phyloP scores from a whole-genome alignment of 352 stramenopile genomes.

The Pseudoperonospora humuli region DNA sequence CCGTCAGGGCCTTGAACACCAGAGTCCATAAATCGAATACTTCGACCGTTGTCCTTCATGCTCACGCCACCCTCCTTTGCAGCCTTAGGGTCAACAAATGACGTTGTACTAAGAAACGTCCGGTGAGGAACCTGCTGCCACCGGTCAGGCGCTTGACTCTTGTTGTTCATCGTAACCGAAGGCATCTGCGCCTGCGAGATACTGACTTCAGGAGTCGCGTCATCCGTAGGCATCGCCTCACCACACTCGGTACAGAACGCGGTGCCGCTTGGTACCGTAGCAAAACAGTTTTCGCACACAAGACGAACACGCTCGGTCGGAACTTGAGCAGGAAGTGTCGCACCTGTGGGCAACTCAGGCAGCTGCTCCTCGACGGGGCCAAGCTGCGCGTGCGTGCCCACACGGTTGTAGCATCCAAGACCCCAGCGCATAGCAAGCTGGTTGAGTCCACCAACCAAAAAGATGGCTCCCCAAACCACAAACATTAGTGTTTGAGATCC shows the following conservation, averaged over 20 bases:
- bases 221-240: constrained; percentile 74
- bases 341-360: constrained; percentile 64
- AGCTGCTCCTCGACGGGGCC: constrained; percentile 59
- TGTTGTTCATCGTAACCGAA: constrained; percentile 72
- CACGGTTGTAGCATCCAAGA: constrained; percentile 85
- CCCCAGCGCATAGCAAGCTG: constrained; percentile 83
- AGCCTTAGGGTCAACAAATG: constrained; percentile 83
- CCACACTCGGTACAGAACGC: constrained; percentile 87
- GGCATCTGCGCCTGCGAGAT: constrained; percentile 86
- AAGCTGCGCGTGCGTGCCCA: constrained; percentile 61
- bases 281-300: constrained; percentile 87
- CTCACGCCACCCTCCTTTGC: constrained; percentile 56
- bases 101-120: constrained; percentile 81
- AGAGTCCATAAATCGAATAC: constrained; percentile 84
- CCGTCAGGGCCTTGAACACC: constrained; percentile 78
- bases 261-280: constrained; percentile 69
- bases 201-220: constrained; percentile 66
- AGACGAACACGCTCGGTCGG: constrained; percentile 62
- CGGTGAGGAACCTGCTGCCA: constrained; percentile 81
- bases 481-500: constrained; percentile 70
- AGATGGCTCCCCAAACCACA: constrained; percentile 60
- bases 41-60: constrained; percentile 70
- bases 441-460: constrained; percentile 59
- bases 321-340: constrained; percentile 47
- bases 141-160: constrained; percentile 65